Evolutionary conservation across 495 filamentous ascomycete genomes (phyloP), one percentile per base, ranked within the genome.

Genomic region (Neurospora sp.): DNA sequence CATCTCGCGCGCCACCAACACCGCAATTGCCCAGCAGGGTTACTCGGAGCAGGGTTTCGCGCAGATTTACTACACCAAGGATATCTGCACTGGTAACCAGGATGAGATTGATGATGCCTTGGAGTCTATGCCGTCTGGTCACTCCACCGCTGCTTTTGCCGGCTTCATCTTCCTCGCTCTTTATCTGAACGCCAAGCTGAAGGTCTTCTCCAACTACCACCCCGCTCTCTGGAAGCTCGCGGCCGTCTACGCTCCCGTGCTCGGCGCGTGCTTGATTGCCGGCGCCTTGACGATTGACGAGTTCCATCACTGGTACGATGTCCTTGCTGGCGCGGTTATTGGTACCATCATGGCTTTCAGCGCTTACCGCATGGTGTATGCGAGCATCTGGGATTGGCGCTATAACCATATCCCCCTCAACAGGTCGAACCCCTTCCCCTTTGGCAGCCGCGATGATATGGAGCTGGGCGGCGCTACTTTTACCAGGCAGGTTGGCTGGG

Each of bases 111-210:
- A 85, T 70, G 83, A 84, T 72, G 84, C 83, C 12, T 78, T 91
- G 39, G 84, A 89, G 75, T 86, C 53, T 20, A 90, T 91, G 76
- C 90, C 90, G 0, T 86, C 82, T 12, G 90, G 90, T 7, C 89
- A 91, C 76, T 81, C 87, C 48, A 83, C 84, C 0, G 85, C 85
- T 9, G 85, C 88, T 0, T 91, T 89, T 71, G 87, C 87, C 0
- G 86, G 84, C n/a, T 86, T 87, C 69, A 76, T 85, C 6, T 91
- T 84, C 72, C 77, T 90, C 5, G 83, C 82, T n/a, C 82, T 91
- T 0, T 92, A 89, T 77, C 81, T 91, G 20, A 91, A 91, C 73
- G 89, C 87, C 8, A 90, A 91, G 73, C 81, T 92, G 22, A 90
- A 90, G 78, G 83, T 88, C 27, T 89, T 88, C 73, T 74, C 84